A percentile compares a stretch with the other conserved stretches of the same genome.
Conservation (phyloP, 768 basidiomycete species). For the Chiua virens region DNA sequence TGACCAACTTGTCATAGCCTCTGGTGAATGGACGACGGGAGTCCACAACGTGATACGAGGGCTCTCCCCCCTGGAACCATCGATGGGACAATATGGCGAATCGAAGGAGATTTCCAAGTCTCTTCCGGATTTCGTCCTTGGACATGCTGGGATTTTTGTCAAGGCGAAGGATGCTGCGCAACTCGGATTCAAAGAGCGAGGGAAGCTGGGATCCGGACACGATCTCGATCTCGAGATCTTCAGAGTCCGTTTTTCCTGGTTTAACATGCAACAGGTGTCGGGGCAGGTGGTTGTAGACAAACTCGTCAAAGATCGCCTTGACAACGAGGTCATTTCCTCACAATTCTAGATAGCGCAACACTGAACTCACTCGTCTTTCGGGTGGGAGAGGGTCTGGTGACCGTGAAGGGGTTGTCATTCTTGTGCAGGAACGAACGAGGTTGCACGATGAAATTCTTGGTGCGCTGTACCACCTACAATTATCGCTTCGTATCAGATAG, state of each 20-base stretch:
- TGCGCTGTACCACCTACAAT: not conserved
- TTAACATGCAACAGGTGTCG: constrained; percentile 9
- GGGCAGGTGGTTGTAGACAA: constrained; percentile 10
- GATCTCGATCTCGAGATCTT: constrained; percentile 4
- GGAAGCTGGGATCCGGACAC: constrained; percentile 3
- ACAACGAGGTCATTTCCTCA: not conserved
- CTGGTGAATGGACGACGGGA: no score
- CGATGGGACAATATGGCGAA: constrained; percentile 19
- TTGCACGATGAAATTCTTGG: not conserved
- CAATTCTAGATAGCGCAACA: not conserved
- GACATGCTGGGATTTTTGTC: constrained; percentile 1
- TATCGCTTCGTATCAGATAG: not conserved
- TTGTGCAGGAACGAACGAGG: not conserved
- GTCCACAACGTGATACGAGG: no score
- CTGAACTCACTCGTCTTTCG: constrained; percentile 10
- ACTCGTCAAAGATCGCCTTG: constrained; percentile 15
- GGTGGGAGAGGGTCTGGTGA: not conserved
- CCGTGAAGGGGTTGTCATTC: not conserved
- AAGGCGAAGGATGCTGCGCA: not conserved
- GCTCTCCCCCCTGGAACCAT: constrained; percentile 9
- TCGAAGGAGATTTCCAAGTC: constrained; percentile 2
- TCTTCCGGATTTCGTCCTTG: not conserved
- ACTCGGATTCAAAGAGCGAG: constrained; percentile 6
- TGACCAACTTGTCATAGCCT: no score
- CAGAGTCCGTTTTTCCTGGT: not conserved